Evolutionary conservation across 2,329 filamentous ascomycete species (phyloP).

Genomic region (Paecilomyces niveus): DNA sequence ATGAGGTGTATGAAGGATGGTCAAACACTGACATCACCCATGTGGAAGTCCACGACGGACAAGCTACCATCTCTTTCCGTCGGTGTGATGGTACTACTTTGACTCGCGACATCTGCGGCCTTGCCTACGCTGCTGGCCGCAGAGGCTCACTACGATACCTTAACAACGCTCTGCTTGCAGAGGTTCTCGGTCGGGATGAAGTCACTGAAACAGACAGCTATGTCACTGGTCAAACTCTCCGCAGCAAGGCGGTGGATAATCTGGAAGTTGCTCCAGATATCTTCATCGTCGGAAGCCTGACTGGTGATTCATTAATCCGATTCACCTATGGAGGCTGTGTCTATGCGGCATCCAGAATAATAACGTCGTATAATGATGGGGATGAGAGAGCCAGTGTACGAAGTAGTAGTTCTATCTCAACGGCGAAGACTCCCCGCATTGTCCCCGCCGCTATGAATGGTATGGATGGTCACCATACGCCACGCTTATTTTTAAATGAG

Average conservation of each 20-base stretch:
- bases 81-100: conserved; percentile 36
- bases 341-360: conserved; percentile 48
- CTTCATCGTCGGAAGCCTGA: conserved; percentile 53
- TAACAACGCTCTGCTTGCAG: conserved; percentile 36
- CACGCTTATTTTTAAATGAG: conserved; percentile 4
- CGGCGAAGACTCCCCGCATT: neutral
- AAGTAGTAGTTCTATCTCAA: conserved; percentile 13
- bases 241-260: conserved; percentile 44
- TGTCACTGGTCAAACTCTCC: conserved; percentile 48
- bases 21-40: conserved; percentile 45
- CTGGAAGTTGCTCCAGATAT: conserved; percentile 48
- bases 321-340: conserved; percentile 55
- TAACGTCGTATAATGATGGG: conserved; percentile 17
- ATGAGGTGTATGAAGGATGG: conserved; percentile 46
- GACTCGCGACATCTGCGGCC: conserved; percentile 39
- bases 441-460: conserved; percentile 27
- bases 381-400: conserved; percentile 10
- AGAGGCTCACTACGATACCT: conserved; percentile 50
- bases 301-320: conserved; percentile 54
- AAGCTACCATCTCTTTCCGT: conserved; percentile 38
- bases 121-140: conserved; percentile 52
- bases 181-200: conserved; percentile 34
- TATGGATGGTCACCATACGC: conserved; percentile 28
- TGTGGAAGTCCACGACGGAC: conserved; percentile 23
- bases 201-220: conserved; percentile 16